Conservation (phyloP, 1,284 basidiomycete genomes). For the Ganoderma lingzhi region DNA sequence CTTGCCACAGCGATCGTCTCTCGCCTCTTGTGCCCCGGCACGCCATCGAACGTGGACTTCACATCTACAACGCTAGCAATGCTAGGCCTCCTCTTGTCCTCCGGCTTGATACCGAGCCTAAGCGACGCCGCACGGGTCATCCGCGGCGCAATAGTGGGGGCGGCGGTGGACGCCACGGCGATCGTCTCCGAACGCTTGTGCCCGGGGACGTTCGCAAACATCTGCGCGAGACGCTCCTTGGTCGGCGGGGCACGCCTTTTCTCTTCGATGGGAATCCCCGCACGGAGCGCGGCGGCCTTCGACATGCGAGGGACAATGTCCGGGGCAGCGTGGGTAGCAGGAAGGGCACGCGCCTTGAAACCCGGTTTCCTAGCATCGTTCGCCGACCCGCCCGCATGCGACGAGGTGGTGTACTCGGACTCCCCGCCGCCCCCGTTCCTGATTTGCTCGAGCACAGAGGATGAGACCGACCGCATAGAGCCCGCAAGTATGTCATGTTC, state of each 20-base stretch:
- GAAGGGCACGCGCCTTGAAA: conserved; percentile 80
- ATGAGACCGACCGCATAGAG: conserved; percentile 55
- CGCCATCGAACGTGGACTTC: conserved; percentile 69
- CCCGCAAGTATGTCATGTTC: conserved; percentile 45
- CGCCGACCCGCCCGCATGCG: conserved; percentile 50
- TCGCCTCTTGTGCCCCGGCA: conserved; percentile 83
- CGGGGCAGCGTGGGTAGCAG: conserved; percentile 64
- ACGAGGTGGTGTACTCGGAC: conserved; percentile 48
- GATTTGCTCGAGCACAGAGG: conserved; percentile 55
- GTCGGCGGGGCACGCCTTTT: conserved; percentile 56
- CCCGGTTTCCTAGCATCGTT: conserved; percentile 49
- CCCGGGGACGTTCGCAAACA: conserved; percentile 79
- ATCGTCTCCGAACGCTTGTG: conserved; percentile 76
- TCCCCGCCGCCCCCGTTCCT: conserved; percentile 48
- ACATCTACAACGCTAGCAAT: conserved; percentile 28
- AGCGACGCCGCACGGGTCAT: conserved; percentile 79
- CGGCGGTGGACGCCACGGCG: conserved; percentile 74
- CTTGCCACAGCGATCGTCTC: conserved; percentile 77
- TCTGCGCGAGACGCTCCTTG: conserved; percentile 66
- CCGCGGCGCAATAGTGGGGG: conserved; percentile 74
- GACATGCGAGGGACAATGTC: conserved; percentile 82
- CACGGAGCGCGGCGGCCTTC: conserved; percentile 78
- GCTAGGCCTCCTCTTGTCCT: conserved; percentile 32
- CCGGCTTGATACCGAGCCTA: conserved; percentile 55
- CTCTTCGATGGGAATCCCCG: conserved; percentile 53